These are phyloP conservation scores for Fraxinus sp. DNA, from an alignment of 305 asterid genomes.

Conservation along the genomic window DNA sequence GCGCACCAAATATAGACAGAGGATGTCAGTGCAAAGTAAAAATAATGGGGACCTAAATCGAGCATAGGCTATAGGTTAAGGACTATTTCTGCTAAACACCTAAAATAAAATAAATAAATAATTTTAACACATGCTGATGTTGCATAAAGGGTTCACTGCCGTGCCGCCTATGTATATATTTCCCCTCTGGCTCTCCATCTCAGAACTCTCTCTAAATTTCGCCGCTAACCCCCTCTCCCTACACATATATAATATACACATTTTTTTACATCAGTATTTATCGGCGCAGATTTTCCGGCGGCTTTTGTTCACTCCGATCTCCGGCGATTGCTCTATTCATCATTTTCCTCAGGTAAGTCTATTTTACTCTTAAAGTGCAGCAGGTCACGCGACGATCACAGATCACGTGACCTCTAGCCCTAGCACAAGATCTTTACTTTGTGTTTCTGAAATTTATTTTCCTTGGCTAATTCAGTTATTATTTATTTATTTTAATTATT, in stretches of 20 bases:
- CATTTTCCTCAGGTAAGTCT: slow-evolving; percentile 34
- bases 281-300: slow-evolving; percentile 23
- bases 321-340: slow-evolving; percentile 43
- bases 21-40: not conserved
- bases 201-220: not conserved
- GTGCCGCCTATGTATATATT: not conserved
- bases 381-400: slow-evolving; percentile 31
- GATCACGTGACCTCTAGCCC: slow-evolving; percentile 57
- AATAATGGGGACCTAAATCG: not conserved
- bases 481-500: slow-evolving; percentile 5
- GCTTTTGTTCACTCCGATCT: slow-evolving; percentile 21
- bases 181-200: not conserved
- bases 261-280: not conserved
- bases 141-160: not conserved
- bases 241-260: not conserved
- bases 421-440: slow-evolving; percentile 22
- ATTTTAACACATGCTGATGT: not conserved
- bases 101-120: not conserved
- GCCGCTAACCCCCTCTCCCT: not conserved
- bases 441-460: not conserved
- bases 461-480: not conserved
- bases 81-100: not conserved
- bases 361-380: slow-evolving; percentile 18
- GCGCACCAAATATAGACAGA: not conserved
- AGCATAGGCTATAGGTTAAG: not conserved